Percentiles rank a stretch among this genome's conserved stretches.
These are phyloP conservation scores for Morella rubra DNA, from an alignment of 306 rosid genomes.

Conservation along the genomic window DNA sequence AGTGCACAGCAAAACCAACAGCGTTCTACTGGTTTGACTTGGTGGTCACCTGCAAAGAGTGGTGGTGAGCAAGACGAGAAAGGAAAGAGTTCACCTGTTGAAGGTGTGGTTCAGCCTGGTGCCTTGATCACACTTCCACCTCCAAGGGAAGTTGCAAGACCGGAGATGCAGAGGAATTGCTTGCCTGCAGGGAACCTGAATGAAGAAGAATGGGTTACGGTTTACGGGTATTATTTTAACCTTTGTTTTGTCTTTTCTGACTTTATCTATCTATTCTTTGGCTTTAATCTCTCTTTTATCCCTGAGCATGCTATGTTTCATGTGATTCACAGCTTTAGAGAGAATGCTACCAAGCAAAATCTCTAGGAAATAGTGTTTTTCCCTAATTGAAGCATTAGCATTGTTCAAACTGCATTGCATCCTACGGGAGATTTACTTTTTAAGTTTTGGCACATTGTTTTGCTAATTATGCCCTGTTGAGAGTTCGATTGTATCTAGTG, in stretches of 20 bases:
- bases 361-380: no score
- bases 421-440: not conserved
- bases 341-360: no score
- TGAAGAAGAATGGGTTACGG: conserved; percentile 97
- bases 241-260: conserved; percentile 4
- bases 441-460: no score
- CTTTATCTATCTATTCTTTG: not conserved
- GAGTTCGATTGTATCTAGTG: not conserved
- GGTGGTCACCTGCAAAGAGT: conserved; percentile 86
- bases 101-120: conserved; percentile 89
- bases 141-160: conserved; percentile 89
- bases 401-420: no score
- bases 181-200: conserved; percentile 67
- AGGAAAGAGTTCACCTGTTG: conserved; percentile 88
- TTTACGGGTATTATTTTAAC: conserved; percentile 71
- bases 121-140: conserved; percentile 88
- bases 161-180: conserved; percentile 72
- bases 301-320: not conserved
- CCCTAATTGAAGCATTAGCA: no score
- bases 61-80: conserved; percentile 75
- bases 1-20: conserved; percentile 68
- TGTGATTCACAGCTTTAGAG: not conserved
- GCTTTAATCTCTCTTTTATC: not conserved
- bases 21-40: conserved; percentile 55
- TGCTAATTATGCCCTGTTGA: not conserved